A percentile compares a stretch with the other conserved stretches of the same genome.
Conservation (phyloP, 768 basidiomycete species). For the Amanita rubescens region DNA sequence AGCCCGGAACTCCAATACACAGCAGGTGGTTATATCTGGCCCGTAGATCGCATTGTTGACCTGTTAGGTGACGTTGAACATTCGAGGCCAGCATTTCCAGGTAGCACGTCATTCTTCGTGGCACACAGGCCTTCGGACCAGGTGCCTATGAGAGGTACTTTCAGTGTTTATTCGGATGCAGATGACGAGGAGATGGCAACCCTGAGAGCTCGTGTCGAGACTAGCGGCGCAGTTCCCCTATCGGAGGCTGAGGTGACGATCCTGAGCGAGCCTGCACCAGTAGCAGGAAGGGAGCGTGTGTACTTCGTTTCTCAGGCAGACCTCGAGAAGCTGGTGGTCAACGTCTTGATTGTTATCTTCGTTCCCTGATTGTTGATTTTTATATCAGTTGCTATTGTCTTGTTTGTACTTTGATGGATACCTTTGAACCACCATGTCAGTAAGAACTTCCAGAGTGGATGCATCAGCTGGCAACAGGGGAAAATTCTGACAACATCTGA, state of each 20-base stretch:
- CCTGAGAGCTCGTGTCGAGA: conserved; percentile 51
- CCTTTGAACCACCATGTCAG: no score
- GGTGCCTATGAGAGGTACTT: conserved; percentile 37
- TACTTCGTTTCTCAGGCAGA: conserved; percentile 60
- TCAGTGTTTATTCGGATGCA: conserved; percentile 34
- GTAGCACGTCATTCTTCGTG: conserved; percentile 13
- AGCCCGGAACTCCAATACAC: conserved; percentile 71
- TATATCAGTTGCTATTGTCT: no score
- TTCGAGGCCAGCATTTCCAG: conserved; percentile 11
- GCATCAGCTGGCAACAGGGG: no score
- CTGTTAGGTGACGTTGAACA: conserved; percentile 33
- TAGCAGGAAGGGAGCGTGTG: conserved; percentile 59
- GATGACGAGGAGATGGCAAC: conserved; percentile 29
- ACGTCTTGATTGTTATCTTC: conserved; percentile 64
- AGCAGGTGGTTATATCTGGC: conserved; percentile 80
- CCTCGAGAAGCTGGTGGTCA: conserved; percentile 68
- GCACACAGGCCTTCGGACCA: conserved; percentile 2
- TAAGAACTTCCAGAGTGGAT: no score
- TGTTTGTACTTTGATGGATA: no score
- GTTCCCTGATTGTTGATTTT: conserved; percentile 47
- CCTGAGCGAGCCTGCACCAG: conserved; percentile 40
- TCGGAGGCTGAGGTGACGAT: conserved; percentile 55
- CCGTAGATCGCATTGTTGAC: conserved; percentile 63
- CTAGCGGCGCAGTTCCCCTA: conserved; percentile 60
- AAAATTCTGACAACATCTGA: no score